Conservation (phyloP, 179 eudicot species). For the Camellia oleifera region DNA sequence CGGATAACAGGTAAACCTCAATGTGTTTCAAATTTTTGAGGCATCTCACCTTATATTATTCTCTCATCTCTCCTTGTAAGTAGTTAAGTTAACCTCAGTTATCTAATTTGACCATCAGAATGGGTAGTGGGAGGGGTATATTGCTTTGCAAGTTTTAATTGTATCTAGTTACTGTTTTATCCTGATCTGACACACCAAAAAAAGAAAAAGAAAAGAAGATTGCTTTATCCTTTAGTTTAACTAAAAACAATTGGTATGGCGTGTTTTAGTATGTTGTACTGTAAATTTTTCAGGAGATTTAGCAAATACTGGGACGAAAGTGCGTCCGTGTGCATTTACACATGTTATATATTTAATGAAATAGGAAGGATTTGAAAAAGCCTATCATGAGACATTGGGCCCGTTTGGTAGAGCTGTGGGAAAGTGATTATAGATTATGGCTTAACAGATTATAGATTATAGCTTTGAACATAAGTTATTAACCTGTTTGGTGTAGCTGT, state of each 20-base stretch:
- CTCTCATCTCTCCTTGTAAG: not conserved
- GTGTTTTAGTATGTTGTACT: too few relatives aligned
- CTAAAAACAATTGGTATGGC: too few relatives aligned
- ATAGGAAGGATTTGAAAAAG: not conserved
- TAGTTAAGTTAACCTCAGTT: not conserved
- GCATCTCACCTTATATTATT: slow-evolving; percentile 2
- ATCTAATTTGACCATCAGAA: slow-evolving; percentile 2
- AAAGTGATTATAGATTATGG: too few relatives aligned
- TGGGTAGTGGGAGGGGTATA: not conserved
- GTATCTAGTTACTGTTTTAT: not conserved
- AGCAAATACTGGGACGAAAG: too few relatives aligned
- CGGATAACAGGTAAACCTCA: slow-evolving; percentile 32
- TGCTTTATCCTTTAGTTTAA: not conserved
- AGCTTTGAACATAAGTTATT: too few relatives aligned
- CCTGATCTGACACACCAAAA: not conserved
- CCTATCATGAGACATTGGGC: not conserved
- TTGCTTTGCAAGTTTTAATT: not conserved
- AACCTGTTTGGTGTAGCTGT: too few relatives aligned
- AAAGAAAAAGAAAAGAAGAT: not conserved
- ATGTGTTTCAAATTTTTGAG: slow-evolving; percentile 7
- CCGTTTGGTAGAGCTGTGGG: too few relatives aligned
- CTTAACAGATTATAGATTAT: too few relatives aligned
- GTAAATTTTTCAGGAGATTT: too few relatives aligned
- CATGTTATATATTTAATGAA: not conserved
- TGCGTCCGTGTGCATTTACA: not conserved